Percentiles rank a stretch among this genome's conserved stretches.
Evolutionary conservation across 2,329 filamentous ascomycete genomes (phyloP).

Genomic region (Monilinia fructigena): DNA sequence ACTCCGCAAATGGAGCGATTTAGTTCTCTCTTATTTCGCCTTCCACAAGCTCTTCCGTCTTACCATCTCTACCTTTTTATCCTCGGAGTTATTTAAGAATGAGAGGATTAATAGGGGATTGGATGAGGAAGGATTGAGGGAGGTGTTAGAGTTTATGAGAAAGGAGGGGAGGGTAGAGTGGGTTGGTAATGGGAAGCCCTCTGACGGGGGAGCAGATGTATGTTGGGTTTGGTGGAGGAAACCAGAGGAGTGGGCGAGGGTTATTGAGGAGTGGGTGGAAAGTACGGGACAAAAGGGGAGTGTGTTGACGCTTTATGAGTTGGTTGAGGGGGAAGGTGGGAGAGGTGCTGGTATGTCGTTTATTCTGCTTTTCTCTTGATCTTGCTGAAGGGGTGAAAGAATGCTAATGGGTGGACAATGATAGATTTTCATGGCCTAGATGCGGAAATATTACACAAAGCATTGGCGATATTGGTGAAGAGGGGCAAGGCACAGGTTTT

Average conservation of each 20-base stretch:
- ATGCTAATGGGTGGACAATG: slow-evolving; percentile 11
- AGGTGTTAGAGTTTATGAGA: slow-evolving; percentile 59
- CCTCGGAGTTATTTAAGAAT: slow-evolving; percentile 60
- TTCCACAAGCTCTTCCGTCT: slow-evolving; percentile 76
- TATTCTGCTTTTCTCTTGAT: neutral
- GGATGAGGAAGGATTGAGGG: slow-evolving; percentile 51
- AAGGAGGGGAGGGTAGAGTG: slow-evolving; percentile 66
- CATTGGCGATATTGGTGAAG: slow-evolving; percentile 79
- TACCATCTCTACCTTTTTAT: slow-evolving; percentile 59
- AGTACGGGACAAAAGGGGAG: slow-evolving; percentile 83
- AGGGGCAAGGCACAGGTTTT: slow-evolving; percentile 91
- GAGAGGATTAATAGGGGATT: slow-evolving; percentile 53
- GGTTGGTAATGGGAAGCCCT: slow-evolving; percentile 48
- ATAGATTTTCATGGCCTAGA: slow-evolving; percentile 88
- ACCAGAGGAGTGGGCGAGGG: slow-evolving; percentile 84
- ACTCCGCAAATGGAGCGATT: slow-evolving; percentile 78
- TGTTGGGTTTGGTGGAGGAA: slow-evolving; percentile 82
- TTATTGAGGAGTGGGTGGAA: slow-evolving; percentile 51
- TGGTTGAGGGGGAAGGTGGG: slow-evolving; percentile 82
- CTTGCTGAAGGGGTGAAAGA: neutral
- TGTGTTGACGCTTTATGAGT: slow-evolving; percentile 89
- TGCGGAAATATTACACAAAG: slow-evolving; percentile 72
- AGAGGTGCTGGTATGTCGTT: slow-evolving; percentile 56
- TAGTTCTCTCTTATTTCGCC: slow-evolving; percentile 81
- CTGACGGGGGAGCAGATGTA: slow-evolving; percentile 46